phyloP scores from a whole-genome alignment of 805 yeast species.

The Pichia nakasei region DNA sequence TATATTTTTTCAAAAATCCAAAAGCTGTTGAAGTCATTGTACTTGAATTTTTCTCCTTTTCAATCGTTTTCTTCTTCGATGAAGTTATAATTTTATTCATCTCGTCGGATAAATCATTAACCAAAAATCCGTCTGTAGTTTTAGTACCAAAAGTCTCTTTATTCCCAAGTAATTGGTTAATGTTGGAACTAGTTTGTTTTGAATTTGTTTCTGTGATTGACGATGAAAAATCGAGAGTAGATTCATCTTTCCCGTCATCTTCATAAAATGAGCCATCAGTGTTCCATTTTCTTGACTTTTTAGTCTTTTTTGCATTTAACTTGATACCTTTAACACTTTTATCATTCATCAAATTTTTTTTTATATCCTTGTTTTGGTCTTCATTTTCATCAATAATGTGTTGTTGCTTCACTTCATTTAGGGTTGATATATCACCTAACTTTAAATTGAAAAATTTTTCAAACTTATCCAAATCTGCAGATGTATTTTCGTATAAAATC shows the following conservation, averaged over 20 bases:
- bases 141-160: constrained; percentile 33
- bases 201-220: constrained; percentile 13
- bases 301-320: constrained; percentile 30
- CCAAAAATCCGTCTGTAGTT: constrained; percentile 47
- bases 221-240: constrained; percentile 46
- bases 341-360: background rate
- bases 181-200: constrained; percentile 18
- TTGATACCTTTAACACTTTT: constrained; percentile 12
- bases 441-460: constrained; percentile 33
- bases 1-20: constrained; percentile 48
- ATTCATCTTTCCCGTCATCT: constrained; percentile 27
- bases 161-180: constrained; percentile 31
- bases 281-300: constrained; percentile 56
- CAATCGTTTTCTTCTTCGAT: constrained; percentile 16
- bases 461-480: constrained; percentile 25
- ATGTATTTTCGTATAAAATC: constrained; percentile 15
- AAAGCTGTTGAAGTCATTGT: constrained; percentile 34
- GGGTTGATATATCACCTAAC: constrained; percentile 20
- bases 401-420: background rate
- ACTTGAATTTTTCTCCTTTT: constrained; percentile 12
- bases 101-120: constrained; percentile 52
- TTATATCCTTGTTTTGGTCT: constrained; percentile 4
- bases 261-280: constrained; percentile 51
- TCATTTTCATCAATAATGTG: constrained; percentile 8
- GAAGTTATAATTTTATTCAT: constrained; percentile 32